Conservation (phyloP, 177 flowering plant genomes). For the Vitis hybrid region DNA sequence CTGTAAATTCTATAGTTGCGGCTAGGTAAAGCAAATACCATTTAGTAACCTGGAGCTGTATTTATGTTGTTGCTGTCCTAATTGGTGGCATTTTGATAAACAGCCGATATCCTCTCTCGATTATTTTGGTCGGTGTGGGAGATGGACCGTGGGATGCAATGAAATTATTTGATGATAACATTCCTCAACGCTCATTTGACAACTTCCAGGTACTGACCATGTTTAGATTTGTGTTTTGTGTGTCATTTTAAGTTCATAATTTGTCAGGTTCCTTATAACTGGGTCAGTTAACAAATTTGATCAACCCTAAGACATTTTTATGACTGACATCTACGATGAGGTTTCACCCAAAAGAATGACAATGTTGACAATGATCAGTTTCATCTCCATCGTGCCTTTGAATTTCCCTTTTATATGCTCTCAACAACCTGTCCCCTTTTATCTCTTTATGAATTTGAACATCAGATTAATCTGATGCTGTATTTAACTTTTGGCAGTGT, state of each 20-base stretch:
- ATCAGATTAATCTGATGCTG: too few species aligned
- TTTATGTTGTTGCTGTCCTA: conserved; percentile 3
- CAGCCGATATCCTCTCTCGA: conserved; percentile 83
- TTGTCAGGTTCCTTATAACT: neutral
- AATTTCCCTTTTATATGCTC: too few species aligned
- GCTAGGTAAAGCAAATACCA: conserved; percentile 60
- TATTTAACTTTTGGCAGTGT: too few species aligned
- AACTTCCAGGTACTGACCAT: conserved; percentile 72
- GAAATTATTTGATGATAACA: conserved; percentile 81
- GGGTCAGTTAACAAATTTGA: too few species aligned
- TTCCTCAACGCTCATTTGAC: conserved; percentile 77
- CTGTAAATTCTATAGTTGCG: conserved; percentile 68
- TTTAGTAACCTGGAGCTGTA: neutral
- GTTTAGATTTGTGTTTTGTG: neutral
- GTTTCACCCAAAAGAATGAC: too few species aligned
- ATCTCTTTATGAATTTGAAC: too few species aligned
- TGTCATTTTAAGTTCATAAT: neutral
- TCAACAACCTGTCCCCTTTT: too few species aligned
- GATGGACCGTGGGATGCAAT: conserved; percentile 96
- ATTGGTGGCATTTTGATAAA: conserved; percentile 5
- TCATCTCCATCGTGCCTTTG: too few species aligned
- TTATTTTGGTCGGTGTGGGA: conserved; percentile 85
- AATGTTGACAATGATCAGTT: too few species aligned
- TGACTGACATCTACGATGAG: too few species aligned
- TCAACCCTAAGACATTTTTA: too few species aligned